A percentile compares a stretch with the other conserved stretches of the same genome.
phyloP scores from a whole-genome alignment of 1,284 basidiomycete species.

The Rhizoctonia solani region DNA sequence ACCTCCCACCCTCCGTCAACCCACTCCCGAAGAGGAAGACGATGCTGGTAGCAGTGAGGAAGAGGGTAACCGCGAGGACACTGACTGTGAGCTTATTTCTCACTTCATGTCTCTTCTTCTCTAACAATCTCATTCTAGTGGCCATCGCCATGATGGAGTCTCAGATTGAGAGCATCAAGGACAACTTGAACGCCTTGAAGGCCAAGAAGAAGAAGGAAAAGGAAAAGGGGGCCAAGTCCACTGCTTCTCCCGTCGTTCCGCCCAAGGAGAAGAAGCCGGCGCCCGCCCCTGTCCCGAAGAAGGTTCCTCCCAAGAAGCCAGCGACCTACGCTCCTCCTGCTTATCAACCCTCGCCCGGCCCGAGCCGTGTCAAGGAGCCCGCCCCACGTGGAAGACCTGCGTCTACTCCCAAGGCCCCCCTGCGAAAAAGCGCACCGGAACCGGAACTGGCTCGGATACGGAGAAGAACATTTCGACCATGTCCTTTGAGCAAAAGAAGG shows the following conservation, averaged over 20 bases:
- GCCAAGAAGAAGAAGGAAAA: constrained; percentile 55
- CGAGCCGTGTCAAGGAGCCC: constrained; percentile 15
- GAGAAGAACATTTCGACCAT: constrained; percentile 46
- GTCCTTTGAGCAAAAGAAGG: constrained; percentile 94
- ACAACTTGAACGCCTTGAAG: constrained; percentile 64
- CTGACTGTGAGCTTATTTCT: constrained; percentile 1
- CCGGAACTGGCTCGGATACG: constrained; percentile 3
- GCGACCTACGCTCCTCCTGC: constrained; percentile 11
- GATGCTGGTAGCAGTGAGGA: constrained; percentile 55
- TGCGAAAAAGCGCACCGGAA: too few relatives aligned
- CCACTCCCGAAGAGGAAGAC: constrained; percentile 52
- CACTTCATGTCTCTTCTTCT: background rate
- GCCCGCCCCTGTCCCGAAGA: constrained; percentile 53
- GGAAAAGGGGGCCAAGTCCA: constrained; percentile 60
- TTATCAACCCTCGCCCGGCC: constrained; percentile 19
- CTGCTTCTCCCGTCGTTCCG: constrained; percentile 51
- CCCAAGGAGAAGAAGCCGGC: constrained; percentile 62
- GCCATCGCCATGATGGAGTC: constrained; percentile 71
- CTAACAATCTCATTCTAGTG: constrained; percentile 49
- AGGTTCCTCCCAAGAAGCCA: constrained; percentile 45
- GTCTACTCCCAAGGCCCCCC: too few relatives aligned
- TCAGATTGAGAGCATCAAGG: constrained; percentile 72
- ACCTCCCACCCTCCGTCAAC: constrained; percentile 62
- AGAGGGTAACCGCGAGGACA: constrained; percentile 48
- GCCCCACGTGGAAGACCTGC: constrained; percentile 13